Percentiles rank a stretch among this genome's conserved stretches.
These are phyloP conservation scores for Pichia sp. DNA, from an alignment of 1,139 yeast genomes.

Conservation along the genomic window DNA sequence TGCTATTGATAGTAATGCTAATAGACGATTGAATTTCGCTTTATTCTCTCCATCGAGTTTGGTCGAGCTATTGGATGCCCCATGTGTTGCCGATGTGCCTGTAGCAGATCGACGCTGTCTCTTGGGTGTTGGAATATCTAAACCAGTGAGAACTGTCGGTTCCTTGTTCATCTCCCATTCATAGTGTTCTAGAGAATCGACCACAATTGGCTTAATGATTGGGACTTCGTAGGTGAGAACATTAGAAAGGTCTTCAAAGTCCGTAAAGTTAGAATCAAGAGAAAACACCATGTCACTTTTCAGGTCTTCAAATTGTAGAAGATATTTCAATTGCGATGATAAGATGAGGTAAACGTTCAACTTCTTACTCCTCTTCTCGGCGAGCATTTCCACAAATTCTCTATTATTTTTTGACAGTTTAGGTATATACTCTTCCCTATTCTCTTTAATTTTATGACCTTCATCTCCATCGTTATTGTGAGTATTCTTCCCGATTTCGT, in stretches of 20 bases:
- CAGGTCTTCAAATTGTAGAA: constrained; percentile 24
- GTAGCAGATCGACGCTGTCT: too few relatives aligned
- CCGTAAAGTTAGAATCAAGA: constrained; percentile 39
- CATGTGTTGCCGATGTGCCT: too few relatives aligned
- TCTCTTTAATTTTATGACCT: constrained; percentile 1
- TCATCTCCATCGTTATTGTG: background rate
- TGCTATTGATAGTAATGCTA: constrained; percentile 12
- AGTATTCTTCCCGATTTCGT: background rate
- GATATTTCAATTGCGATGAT: constrained; percentile 33
- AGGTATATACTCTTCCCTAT: constrained; percentile 32
- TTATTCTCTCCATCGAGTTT: background rate
- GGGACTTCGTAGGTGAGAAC: constrained; percentile 36
- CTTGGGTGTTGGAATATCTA: too few relatives aligned
- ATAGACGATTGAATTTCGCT: constrained; percentile 9
- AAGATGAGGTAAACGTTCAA: constrained; percentile 35
- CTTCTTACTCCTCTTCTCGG: constrained; percentile 16
- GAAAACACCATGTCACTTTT: constrained; percentile 40
- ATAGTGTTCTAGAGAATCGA: constrained; percentile 35
- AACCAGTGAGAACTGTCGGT: background rate
- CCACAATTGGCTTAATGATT: constrained; percentile 33
- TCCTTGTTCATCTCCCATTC: constrained; percentile 13
- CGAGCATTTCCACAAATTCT: constrained; percentile 23
- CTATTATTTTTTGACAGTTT: constrained; percentile 33
- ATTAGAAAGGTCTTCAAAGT: constrained; percentile 10
- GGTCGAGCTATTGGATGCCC: background rate